These are phyloP conservation scores for Termitomyces sp. DNA, from an alignment of 768 basidiomycete species.

Conservation along the genomic window DNA sequence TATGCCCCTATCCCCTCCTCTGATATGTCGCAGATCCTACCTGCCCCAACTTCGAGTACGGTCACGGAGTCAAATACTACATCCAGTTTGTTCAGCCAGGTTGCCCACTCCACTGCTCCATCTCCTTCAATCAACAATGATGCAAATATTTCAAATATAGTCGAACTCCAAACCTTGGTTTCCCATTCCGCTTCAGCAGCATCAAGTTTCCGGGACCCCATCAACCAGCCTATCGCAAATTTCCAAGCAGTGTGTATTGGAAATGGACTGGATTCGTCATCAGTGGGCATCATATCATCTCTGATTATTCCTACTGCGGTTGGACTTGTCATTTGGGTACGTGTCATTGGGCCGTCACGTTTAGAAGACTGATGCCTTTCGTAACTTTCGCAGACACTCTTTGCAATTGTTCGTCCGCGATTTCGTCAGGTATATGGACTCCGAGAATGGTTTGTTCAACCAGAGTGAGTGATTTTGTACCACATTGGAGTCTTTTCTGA, in stretches of 20 bases:
- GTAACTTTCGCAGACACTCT: slow-evolving; percentile 44
- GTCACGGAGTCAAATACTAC: neutral
- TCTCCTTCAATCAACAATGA: slow-evolving; percentile 15
- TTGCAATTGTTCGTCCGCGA: slow-evolving; percentile 65
- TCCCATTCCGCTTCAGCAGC: slow-evolving; percentile 20
- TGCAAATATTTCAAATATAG: slow-evolving; percentile 17
- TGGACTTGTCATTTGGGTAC: slow-evolving; percentile 69
- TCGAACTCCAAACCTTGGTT: slow-evolving; percentile 14
- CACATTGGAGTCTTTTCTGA: slow-evolving; percentile 14
- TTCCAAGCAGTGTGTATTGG: slow-evolving; percentile 55
- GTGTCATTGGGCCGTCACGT: slow-evolving; percentile 22
- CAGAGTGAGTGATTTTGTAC: slow-evolving; percentile 46
- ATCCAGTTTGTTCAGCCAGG: neutral
- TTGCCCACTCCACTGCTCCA: slow-evolving; percentile 20
- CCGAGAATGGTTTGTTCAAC: slow-evolving; percentile 75
- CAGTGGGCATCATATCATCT: slow-evolving; percentile 58
- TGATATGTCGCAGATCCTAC: neutral
- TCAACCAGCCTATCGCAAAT: slow-evolving; percentile 18
- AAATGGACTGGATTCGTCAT: slow-evolving; percentile 57
- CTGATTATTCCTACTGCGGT: slow-evolving; percentile 54
- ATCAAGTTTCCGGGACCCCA: slow-evolving; percentile 24
- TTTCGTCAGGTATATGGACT: slow-evolving; percentile 70
- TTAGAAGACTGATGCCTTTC: slow-evolving; percentile 12
- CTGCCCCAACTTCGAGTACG: neutral
- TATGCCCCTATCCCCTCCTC: slow-evolving; percentile 5